Conservation (phyloP, 1,139 yeast species). For the Suhomyces panamericanus region DNA sequence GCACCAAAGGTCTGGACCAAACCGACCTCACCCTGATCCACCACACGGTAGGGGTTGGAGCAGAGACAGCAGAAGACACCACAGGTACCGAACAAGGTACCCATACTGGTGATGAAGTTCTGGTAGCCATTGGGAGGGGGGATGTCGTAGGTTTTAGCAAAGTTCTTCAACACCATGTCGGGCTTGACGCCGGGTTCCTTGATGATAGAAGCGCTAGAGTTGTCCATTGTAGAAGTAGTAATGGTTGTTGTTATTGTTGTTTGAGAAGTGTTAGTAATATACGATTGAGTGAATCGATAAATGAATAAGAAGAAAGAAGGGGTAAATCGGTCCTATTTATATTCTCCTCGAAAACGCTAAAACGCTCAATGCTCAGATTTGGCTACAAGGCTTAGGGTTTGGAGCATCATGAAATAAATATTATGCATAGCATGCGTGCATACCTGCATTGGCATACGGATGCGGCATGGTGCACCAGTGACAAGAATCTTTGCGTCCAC, state of each 20-base stretch:
- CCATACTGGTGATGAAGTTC: constrained; percentile 43
- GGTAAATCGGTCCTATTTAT: too few species aligned
- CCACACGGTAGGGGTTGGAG: constrained; percentile 61
- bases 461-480: too few species aligned
- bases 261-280: not conserved
- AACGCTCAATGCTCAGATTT: too few species aligned
- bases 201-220: constrained; percentile 6
- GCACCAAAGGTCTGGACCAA: constrained; percentile 70
- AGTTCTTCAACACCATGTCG: constrained; percentile 23
- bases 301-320: too few species aligned
- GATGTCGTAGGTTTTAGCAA: constrained; percentile 39
- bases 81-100: constrained; percentile 50
- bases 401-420: too few species aligned
- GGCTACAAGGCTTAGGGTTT: too few species aligned
- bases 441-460: too few species aligned
- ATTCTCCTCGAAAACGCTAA: too few species aligned
- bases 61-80: constrained; percentile 66
- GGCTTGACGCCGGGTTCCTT: constrained; percentile 17
- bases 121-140: constrained; percentile 42
- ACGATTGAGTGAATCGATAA: too few species aligned
- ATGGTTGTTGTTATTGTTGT: not conserved
- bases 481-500: too few species aligned
- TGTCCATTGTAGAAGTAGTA: constrained; percentile 2
- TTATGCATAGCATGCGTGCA: too few species aligned
- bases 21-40: constrained; percentile 71